Percentiles rank a stretch among this genome's conserved stretches.
Conservation (phyloP, 768 basidiomycete genomes). For the Lactarius trivialis region DNA sequence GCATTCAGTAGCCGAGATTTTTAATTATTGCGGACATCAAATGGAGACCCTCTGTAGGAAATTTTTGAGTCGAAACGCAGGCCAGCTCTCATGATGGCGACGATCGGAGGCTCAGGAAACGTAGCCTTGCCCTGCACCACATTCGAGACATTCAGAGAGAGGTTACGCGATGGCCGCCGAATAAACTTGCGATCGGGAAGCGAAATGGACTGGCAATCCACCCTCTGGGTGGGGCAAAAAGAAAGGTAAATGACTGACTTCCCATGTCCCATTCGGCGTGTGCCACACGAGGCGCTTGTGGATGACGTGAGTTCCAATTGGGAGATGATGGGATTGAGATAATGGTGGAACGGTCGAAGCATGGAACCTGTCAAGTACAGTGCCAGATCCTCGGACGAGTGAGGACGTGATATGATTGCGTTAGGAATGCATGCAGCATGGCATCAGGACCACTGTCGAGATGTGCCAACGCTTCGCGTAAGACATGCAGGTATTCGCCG, state of each 20-base stretch:
- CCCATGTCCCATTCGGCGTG: conserved; percentile 16
- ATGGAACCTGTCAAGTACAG: conserved; percentile 10
- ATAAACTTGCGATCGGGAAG: conserved; percentile 10
- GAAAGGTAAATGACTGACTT: conserved; percentile 10
- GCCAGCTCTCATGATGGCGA: conserved; percentile 4
- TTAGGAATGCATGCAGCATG: conserved; percentile 12
- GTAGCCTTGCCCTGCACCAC: conserved; percentile 16
- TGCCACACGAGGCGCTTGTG: conserved; percentile 20
- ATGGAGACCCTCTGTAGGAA: conserved; percentile 1
- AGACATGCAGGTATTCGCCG: conserved; percentile 15
- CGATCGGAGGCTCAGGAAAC: conserved; percentile 12
- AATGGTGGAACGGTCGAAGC: conserved; percentile 4
- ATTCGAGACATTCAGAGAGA: conserved; percentile 1
- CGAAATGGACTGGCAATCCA: conserved; percentile 8
- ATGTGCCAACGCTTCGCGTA: conserved; percentile 7
- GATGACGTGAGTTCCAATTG: conserved; percentile 8
- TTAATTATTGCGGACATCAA: conserved; percentile 16
- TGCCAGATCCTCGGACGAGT: conserved; percentile 1
- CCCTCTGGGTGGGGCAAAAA: conserved; percentile 1
- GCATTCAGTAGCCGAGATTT: conserved; percentile 16
- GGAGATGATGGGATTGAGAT: conserved; percentile 17
- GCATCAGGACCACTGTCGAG: conserved; percentile 3
- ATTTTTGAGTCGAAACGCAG: neutral
- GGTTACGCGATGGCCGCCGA: conserved; percentile 3
- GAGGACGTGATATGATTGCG: conserved; percentile 12